Evolutionary conservation across 2,329 filamentous ascomycete species (phyloP).

Genomic region (Pyrenophora seminiperda): DNA sequence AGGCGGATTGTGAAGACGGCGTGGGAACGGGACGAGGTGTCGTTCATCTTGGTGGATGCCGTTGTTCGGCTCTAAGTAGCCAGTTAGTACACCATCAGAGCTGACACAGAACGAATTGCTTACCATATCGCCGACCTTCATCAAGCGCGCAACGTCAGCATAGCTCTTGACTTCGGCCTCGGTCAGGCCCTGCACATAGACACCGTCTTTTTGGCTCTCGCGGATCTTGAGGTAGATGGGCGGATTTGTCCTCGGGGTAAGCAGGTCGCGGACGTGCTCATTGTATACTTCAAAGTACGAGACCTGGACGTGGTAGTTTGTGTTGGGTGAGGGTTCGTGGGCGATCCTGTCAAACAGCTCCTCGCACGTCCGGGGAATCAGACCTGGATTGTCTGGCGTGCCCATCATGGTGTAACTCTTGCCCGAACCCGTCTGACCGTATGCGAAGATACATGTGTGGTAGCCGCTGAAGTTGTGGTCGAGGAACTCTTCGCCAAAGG

Average conservation of each 20-base stretch:
- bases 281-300: conserved; percentile 99
- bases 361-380: conserved; percentile 94
- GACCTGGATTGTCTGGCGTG: conserved; percentile 77
- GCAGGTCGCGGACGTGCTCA: conserved; percentile 93
- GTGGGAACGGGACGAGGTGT: conserved; percentile 94
- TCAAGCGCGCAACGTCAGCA: conserved; percentile 83
- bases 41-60: conserved; percentile 98
- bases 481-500: conserved; percentile 91
- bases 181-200: conserved; percentile 95
- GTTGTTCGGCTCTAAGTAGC: conserved; percentile 70
- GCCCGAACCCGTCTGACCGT: conserved; percentile 95
- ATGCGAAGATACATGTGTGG: conserved; percentile 98
- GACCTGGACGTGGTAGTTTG: conserved; percentile 95
- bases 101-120: background rate
- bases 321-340: conserved; percentile 80
- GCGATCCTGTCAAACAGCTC: conserved; percentile 95
- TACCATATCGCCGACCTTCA: conserved; percentile 80
- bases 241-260: conserved; percentile 77
- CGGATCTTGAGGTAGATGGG: conserved; percentile 96
- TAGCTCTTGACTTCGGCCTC: conserved; percentile 90
- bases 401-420: conserved; percentile 99
- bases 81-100: conserved; percentile 13
- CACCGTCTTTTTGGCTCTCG: conserved; percentile 91
- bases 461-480: conserved; percentile 99
- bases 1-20: conserved; percentile 98